A percentile compares a stretch with the other conserved stretches of the same genome.
Conservation (phyloP, 2,329 filamentous ascomycete genomes). For the Colletotrichum lentis region DNA sequence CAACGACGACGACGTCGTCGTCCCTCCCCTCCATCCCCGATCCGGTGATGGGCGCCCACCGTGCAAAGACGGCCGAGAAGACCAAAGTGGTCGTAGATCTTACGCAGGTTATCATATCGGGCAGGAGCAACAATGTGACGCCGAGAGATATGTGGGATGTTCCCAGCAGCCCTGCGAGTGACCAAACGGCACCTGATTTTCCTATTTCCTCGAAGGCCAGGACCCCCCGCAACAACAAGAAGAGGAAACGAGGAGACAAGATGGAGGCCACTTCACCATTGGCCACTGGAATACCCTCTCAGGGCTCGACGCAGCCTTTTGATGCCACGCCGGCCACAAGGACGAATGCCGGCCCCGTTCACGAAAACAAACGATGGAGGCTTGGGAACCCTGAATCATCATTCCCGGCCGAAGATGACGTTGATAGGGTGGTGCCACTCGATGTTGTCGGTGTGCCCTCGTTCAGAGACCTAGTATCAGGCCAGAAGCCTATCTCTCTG, state of each 20-base stretch:
- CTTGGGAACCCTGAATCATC: not conserved
- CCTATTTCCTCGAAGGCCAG: constrained; percentile 2
- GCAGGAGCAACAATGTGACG: constrained; percentile 39
- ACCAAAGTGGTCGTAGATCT: constrained; percentile 39
- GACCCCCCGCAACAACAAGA: constrained; percentile 17
- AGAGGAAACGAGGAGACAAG: constrained; percentile 28
- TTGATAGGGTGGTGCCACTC: constrained; percentile 40
- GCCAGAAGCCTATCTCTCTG: constrained; percentile 41
- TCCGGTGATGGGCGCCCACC: constrained; percentile 32
- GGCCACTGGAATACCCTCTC: constrained; percentile 14
- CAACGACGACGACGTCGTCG: constrained; percentile 4
- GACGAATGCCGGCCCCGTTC: not conserved
- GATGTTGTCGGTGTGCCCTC: constrained; percentile 25
- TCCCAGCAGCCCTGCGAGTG: constrained; percentile 50
- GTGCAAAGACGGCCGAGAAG: constrained; percentile 24
- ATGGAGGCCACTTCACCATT: constrained; percentile 24
- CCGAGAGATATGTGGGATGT: constrained; percentile 54
- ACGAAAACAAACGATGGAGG: constrained; percentile 7
- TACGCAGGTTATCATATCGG: constrained; percentile 48
- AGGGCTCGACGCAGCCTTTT: constrained; percentile 26
- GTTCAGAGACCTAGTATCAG: constrained; percentile 22
- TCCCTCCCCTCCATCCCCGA: constrained; percentile 45
- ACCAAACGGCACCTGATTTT: constrained; percentile 38
- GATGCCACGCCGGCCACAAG: constrained; percentile 25
- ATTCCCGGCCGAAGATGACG: constrained; percentile 35